Percentiles rank a stretch among this genome's conserved stretches.
Conservation (phyloP, 108 stramenopile genomes). For the Schizochytrium sp. region DNA sequence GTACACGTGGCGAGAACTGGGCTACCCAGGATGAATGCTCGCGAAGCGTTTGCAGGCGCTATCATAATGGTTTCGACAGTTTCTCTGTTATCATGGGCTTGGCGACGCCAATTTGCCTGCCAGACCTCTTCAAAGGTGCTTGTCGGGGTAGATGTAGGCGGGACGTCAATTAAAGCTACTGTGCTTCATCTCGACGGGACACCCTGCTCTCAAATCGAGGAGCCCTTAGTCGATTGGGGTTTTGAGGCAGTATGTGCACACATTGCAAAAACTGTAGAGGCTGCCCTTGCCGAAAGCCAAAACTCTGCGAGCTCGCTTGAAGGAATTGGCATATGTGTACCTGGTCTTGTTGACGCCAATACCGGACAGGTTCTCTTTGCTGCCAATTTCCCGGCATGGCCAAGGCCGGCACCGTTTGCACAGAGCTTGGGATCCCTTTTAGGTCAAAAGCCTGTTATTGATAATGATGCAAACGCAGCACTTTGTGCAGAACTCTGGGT, state of each 20-base stretch:
- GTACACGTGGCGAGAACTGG: too few species aligned
- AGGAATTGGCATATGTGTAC: constrained; percentile 57
- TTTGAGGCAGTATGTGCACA: not conserved
- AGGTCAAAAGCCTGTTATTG: not conserved
- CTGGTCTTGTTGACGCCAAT: constrained; percentile 9
- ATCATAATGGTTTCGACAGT: too few species aligned
- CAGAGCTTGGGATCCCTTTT: not conserved
- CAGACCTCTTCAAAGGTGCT: not conserved
- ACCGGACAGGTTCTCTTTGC: constrained; percentile 24
- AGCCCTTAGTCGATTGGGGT: constrained; percentile 1
- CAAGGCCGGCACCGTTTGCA: constrained; percentile 10
- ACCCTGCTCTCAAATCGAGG: not conserved
- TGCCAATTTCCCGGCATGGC: constrained; percentile 51
- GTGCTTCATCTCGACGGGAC: not conserved
- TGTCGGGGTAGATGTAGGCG: not conserved
- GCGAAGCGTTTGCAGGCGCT: too few species aligned
- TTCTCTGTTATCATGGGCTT: too few species aligned
- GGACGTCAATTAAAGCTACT: not conserved
- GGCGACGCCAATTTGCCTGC: too few species aligned
- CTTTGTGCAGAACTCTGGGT: constrained; percentile 6
- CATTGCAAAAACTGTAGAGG: not conserved
- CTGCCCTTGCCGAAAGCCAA: constrained; percentile 25
- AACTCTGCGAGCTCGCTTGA: not conserved
- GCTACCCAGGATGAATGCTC: too few species aligned
- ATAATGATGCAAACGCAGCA: constrained; percentile 49